These are phyloP conservation scores for Fusarium subglutinans DNA, from an alignment of 2,329 filamentous ascomycete genomes.

Conservation along the genomic window DNA sequence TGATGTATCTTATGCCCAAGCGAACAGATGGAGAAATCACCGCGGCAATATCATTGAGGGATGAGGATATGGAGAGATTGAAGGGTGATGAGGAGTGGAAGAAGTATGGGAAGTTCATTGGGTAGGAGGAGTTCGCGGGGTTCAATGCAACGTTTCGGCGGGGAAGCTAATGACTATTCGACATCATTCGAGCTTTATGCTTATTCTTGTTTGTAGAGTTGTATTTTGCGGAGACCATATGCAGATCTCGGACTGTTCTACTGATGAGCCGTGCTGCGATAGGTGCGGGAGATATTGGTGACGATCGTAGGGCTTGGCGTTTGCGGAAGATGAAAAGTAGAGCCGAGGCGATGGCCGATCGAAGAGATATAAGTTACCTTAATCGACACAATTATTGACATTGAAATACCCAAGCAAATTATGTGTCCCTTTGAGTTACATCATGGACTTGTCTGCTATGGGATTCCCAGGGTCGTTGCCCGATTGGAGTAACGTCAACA, in stretches of 20 bases:
- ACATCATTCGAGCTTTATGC: not conserved
- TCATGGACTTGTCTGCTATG: not conserved
- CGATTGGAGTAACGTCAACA: constrained; percentile 5
- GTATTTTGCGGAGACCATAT: not conserved
- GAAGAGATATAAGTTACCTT: not conserved
- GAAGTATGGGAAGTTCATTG: constrained; percentile 25
- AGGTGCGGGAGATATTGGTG: constrained; percentile 15
- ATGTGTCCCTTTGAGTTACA: accelerated
- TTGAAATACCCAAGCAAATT: accelerated
- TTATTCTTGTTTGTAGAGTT: not conserved
- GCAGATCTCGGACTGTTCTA: constrained; percentile 10
- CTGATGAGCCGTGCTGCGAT: not conserved
- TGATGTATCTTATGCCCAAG: constrained; percentile 62
- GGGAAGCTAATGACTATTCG: not conserved
- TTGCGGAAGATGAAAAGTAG: not conserved
- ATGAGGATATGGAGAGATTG: constrained; percentile 58
- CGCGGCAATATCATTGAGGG: constrained; percentile 55
- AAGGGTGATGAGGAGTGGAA: constrained; percentile 54
- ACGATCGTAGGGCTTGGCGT: constrained; percentile 20
- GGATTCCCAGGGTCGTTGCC: constrained; percentile 15
- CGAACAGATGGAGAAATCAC: constrained; percentile 54
- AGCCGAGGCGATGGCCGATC: not conserved
- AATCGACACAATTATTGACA: not conserved
- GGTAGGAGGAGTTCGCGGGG: not conserved
- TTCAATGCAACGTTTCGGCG: not conserved